These are phyloP conservation scores for Anastatica hierochuntica DNA, from an alignment of 345 rosid species.

Conservation along the genomic window DNA sequence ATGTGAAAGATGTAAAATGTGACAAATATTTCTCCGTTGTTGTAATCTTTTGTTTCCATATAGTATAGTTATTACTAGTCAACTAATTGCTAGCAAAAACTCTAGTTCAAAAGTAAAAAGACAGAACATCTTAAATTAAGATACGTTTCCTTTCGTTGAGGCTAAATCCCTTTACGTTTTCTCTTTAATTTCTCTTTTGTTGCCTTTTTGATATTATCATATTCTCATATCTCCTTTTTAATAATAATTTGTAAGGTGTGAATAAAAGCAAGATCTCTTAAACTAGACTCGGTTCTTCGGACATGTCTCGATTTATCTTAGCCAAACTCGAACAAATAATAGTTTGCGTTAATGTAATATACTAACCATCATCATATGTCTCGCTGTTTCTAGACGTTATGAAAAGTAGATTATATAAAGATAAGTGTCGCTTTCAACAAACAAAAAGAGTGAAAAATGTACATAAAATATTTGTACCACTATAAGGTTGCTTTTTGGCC, in stretches of 20 bases:
- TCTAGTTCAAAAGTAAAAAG: conserved; percentile 6
- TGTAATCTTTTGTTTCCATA: not conserved
- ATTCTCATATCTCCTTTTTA: conserved; percentile 7
- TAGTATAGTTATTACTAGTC: no score
- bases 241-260: conserved; percentile 1
- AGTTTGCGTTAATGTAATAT: not conserved
- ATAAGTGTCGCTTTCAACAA: conserved; percentile 10
- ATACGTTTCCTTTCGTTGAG: conserved; percentile 30
- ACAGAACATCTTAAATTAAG: conserved; percentile 17
- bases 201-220: conserved; percentile 15
- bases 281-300: not conserved
- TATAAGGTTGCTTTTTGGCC: conserved; percentile 4
- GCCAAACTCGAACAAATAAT: not conserved
- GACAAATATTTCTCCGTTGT: conserved; percentile 2
- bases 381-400: not conserved
- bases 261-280: not conserved
- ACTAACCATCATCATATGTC: not conserved
- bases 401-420: conserved; percentile 8
- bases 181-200: conserved; percentile 8
- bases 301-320: conserved; percentile 6
- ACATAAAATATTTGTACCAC: conserved; percentile 17
- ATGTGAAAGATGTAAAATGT: conserved; percentile 9
- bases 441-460: not conserved
- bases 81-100: conserved; percentile 2
- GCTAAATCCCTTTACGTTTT: conserved; percentile 22